These are phyloP conservation scores for Starmera amethionina DNA, from an alignment of 805 yeast genomes.

Conservation along the genomic window DNA sequence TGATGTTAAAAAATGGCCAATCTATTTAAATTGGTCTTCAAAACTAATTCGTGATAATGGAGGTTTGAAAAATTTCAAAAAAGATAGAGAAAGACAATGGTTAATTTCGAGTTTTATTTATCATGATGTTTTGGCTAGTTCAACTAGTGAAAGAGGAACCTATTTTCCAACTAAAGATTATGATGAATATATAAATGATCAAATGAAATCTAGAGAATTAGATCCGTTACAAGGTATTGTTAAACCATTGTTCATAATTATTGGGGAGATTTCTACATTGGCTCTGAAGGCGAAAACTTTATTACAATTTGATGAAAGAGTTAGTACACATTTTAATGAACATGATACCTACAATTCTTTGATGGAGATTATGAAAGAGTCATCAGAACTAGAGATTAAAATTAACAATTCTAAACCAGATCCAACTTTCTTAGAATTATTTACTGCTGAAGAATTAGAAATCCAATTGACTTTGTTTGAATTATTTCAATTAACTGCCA, in stretches of 20 bases:
- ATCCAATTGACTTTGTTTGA: conserved; percentile 64
- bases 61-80: conserved; percentile 43
- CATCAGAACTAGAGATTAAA: conserved; percentile 34
- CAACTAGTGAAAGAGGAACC: conserved; percentile 49
- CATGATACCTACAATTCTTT: conserved; percentile 25
- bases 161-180: conserved; percentile 57
- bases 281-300: conserved; percentile 40
- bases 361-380: conserved; percentile 23
- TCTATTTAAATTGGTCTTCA: conserved; percentile 56
- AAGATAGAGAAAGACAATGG: conserved; percentile 55
- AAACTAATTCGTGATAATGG: conserved; percentile 51
- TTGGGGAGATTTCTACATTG: conserved; percentile 60
- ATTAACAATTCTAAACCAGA: conserved; percentile 46
- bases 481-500: conserved; percentile 58
- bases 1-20: conserved; percentile 69
- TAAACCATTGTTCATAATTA: conserved; percentile 51
- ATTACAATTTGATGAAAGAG: conserved; percentile 19
- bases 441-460: conserved; percentile 41
- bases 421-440: conserved; percentile 30
- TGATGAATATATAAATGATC: conserved; percentile 33
- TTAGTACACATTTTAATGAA: conserved; percentile 17
- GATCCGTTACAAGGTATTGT: conserved; percentile 62
- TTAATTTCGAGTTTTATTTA: conserved; percentile 70
- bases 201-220: conserved; percentile 38
- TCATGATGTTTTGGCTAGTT: conserved; percentile 64